Base-by-base conservation (phyloP, 495 filamentous ascomycete genomes). In the Letharia columbiana region DNA sequence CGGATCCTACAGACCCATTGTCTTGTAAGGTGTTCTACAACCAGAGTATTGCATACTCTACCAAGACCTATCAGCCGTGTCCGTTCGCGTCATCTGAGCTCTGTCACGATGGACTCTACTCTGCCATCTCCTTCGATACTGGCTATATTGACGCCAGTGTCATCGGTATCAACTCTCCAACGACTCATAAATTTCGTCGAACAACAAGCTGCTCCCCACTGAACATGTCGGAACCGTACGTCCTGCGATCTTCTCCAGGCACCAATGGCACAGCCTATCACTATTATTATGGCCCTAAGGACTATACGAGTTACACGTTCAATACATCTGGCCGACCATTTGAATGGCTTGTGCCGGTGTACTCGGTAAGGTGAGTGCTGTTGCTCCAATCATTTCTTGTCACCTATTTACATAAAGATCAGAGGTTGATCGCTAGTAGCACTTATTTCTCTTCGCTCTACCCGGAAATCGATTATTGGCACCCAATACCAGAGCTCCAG, bases 161-260 rank as follows among this genome's bases (percentile, higher is more conserved):
- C 17, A 67, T 73, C 44, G 71, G 71, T 39, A 58, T 73, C 56
- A 73, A 73, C 58, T 49, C 49, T 45, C 23, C 39, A 28, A 18
- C 1, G 3, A 61, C 67, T 28, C 64, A 64, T 18, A 67, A 70
- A 47, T 73, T 73, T 59, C 59, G 62, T 39, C 63, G 71, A 18
- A 68, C n/a, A 3, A 68, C 71, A 41, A 72, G 57, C 28, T 73
- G 71, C 61, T 62, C 70, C n/a, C 71, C 71, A 23, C 65, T 73
- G 8, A 71, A 66, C 31, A 67, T 72, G 67, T 64, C 64, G 37
- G 33, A 67, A 49, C 47, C 52, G 6, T 72, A 57, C 15, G 52
- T 72, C 20, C 10, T 39, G 20, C 31, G 8, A n/a, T 40, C 50
- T 18, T 52, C 47, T 40, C 64, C 54, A 11, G 44, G 63, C 33